Evolutionary conservation across 2,329 filamentous ascomycete genomes (phyloP).

Genomic region (Triangularia verruculosa): DNA sequence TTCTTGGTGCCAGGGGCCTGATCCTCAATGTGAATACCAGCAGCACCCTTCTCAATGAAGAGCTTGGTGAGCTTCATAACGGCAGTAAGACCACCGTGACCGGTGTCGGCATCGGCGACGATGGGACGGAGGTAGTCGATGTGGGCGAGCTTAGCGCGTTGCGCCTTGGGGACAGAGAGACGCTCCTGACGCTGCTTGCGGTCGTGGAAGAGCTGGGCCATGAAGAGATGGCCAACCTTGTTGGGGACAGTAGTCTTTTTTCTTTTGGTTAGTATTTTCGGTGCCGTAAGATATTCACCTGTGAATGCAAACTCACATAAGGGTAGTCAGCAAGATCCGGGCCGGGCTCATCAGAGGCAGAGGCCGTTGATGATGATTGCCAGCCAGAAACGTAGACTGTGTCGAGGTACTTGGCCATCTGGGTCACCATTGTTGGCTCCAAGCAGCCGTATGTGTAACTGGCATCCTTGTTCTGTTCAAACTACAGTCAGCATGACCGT

Average conservation of each 20-base stretch:
- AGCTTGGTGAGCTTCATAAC: constrained; percentile 99
- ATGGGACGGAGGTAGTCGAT: constrained; percentile 94
- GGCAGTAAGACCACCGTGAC: constrained; percentile 94
- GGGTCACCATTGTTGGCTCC: constrained; percentile 96
- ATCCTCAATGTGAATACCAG: constrained; percentile 98
- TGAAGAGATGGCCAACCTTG: constrained; percentile 96
- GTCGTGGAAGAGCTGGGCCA: constrained; percentile 99
- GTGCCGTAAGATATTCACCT: neutral
- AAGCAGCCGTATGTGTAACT: constrained; percentile 97
- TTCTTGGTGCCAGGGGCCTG: constrained; percentile 99
- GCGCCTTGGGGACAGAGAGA: constrained; percentile 67
- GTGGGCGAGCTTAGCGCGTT: constrained; percentile 72
- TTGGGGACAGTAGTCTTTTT: constrained; percentile 96
- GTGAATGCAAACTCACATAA: constrained; percentile 55
- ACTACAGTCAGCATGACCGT: neutral
- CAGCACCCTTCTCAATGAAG: constrained; percentile 93
- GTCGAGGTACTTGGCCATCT: constrained; percentile 98
- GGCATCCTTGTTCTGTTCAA: constrained; percentile 68
- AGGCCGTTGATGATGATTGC: constrained; percentile 97
- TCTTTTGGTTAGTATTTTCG: constrained; percentile 34
- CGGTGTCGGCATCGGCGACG: constrained; percentile 94
- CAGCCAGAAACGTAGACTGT: constrained; percentile 98
- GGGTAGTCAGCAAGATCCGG: constrained; percentile 98
- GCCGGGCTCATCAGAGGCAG: constrained; percentile 89
- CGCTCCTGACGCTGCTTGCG: constrained; percentile 97